These are phyloP conservation scores for Crithidia mellificae DNA, from an alignment of 208 protist species.

Conservation along the genomic window DNA sequence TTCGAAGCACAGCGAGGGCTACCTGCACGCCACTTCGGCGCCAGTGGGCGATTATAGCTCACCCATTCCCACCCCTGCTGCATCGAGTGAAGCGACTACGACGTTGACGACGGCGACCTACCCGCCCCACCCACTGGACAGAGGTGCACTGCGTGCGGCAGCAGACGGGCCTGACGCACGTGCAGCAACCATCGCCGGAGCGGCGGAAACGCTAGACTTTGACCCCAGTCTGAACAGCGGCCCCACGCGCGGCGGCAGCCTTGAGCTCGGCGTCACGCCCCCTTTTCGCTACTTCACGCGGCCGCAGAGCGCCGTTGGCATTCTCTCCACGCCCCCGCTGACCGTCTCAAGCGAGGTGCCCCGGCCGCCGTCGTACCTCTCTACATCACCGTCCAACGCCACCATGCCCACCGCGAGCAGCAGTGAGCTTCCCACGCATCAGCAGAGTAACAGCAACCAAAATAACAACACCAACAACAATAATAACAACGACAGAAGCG, in stretches of 20 bases:
- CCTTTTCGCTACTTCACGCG: slow-evolving; percentile 17
- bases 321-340: not conserved
- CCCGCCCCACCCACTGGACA: not conserved
- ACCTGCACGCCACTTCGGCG: not conserved
- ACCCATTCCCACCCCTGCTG: no score
- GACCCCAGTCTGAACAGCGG: not conserved
- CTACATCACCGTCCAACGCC: no score
- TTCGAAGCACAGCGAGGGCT: not conserved
- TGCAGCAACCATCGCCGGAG: not conserved
- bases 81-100: no score
- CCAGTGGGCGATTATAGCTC: no score
- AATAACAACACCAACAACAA: no score
- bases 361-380: no score
- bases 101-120: not conserved
- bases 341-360: not conserved
- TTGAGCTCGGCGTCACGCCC: slow-evolving; percentile 3
- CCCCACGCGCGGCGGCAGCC: not conserved
- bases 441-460: no score
- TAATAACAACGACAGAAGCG: no score
- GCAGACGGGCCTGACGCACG: no score
- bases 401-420: no score
- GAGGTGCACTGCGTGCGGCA: not conserved
- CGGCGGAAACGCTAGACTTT: not conserved
- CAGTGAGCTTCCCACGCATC: no score
- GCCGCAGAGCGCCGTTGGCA: slow-evolving; percentile 2